These are phyloP conservation scores for Myxozyma geophila DNA, from an alignment of 805 yeast species.

Conservation along the genomic window DNA sequence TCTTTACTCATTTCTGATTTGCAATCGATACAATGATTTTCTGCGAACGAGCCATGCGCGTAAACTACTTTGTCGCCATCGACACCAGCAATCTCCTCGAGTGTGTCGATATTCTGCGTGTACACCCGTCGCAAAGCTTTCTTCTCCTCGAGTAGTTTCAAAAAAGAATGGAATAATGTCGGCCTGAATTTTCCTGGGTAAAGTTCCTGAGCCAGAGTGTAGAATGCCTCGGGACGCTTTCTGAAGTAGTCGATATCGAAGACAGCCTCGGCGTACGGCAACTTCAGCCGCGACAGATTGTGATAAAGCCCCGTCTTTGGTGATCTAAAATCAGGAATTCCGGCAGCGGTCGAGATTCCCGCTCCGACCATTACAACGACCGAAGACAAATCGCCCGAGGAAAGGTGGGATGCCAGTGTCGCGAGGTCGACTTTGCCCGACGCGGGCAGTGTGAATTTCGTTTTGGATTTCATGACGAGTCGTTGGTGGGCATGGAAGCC, in stretches of 20 bases:
- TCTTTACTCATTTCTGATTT: conserved; percentile 52
- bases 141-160: conserved; percentile 69
- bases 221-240: conserved; percentile 80
- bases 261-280: conserved; percentile 95
- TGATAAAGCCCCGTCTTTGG: conserved; percentile 83
- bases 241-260: conserved; percentile 84
- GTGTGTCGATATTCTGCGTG: conserved; percentile 91
- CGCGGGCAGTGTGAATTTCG: conserved; percentile 9
- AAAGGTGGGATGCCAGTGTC: conserved; percentile 21
- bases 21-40: conserved; percentile 83
- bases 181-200: conserved; percentile 89
- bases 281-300: conserved; percentile 69
- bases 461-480: conserved; percentile 5
- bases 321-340: conserved; percentile 93
- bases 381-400: conserved; percentile 18
- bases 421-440: conserved; percentile 18
- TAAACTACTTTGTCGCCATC: conserved; percentile 68
- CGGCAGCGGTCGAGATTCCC: conserved; percentile 90
- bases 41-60: conserved; percentile 94
- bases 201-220: conserved; percentile 78
- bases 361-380: conserved; percentile 68
- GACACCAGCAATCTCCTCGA: conserved; percentile 85
- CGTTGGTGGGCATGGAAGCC: background rate
- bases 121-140: conserved; percentile 69
- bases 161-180: conserved; percentile 76